phyloP scores from a whole-genome alignment of 495 filamentous ascomycete genomes.

The Hypoxylon perforatum region DNA sequence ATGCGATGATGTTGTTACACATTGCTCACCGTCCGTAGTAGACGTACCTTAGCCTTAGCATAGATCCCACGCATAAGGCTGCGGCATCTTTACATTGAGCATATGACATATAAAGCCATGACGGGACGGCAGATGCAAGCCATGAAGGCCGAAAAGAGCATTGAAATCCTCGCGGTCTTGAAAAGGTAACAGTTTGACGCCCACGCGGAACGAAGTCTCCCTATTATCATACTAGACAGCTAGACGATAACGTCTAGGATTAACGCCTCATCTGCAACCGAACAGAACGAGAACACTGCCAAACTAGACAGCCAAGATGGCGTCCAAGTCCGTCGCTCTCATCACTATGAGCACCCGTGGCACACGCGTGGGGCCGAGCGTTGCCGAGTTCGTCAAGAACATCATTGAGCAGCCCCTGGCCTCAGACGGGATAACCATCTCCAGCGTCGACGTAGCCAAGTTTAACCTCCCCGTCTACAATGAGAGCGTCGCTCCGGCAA shows the following conservation, averaged over 20 bases:
- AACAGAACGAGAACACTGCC: background rate
- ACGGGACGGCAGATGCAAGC: no score
- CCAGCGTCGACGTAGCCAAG: slow-evolving; percentile 58
- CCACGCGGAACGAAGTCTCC: background rate
- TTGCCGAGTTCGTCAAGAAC: slow-evolving; percentile 49
- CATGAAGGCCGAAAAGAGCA: no score
- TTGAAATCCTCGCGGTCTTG: background rate
- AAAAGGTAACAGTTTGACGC: background rate
- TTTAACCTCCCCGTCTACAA: slow-evolving; percentile 69
- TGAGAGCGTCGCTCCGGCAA: slow-evolving; percentile 61
- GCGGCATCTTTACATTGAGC: background rate
- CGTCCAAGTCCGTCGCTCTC: slow-evolving; percentile 53
- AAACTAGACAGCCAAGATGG: slow-evolving; percentile 22
- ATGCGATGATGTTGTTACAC: background rate
- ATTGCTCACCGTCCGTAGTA: background rate
- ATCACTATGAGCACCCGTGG: slow-evolving; percentile 53
- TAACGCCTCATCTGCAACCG: background rate
- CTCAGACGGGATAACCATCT: slow-evolving; percentile 38
- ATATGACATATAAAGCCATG: background rate
- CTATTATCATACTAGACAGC: background rate
- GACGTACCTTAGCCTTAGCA: no score
- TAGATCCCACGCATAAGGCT: background rate
- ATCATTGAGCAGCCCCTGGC: slow-evolving; percentile 45
- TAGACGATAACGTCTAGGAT: background rate
- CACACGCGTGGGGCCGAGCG: slow-evolving; percentile 48